Evolutionary conservation across 2,329 filamentous ascomycete species (phyloP).

Genomic region (Xylariaceae sp.): DNA sequence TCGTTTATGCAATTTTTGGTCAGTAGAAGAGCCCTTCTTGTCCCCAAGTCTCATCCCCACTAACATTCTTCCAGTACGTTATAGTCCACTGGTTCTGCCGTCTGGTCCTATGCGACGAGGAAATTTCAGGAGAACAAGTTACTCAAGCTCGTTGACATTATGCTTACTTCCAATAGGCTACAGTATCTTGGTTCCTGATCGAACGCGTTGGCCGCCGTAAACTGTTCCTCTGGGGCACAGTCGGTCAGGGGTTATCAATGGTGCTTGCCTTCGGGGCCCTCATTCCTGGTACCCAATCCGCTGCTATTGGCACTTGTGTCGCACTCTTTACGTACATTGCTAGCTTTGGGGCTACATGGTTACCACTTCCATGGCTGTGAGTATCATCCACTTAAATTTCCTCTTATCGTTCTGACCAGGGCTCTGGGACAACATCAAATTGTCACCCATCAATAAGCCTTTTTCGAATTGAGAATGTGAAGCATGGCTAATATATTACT

Average conservation of each 20-base stretch:
- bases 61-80: slow-evolving; percentile 25
- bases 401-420: neutral
- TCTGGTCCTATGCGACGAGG: neutral
- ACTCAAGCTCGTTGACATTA: neutral
- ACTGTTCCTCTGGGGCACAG: slow-evolving; percentile 52
- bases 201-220: slow-evolving; percentile 55
- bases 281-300: slow-evolving; percentile 66
- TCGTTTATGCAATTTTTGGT: slow-evolving; percentile 66
- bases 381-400: neutral
- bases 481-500: neutral
- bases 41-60: neutral
- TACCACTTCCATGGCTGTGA: slow-evolving; percentile 66
- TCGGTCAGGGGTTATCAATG: slow-evolving; percentile 61
- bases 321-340: slow-evolving; percentile 74
- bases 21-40: neutral
- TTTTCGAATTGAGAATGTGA: neutral
- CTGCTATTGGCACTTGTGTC: slow-evolving; percentile 72
- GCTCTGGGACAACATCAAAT: neutral
- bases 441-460: neutral
- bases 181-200: slow-evolving; percentile 60
- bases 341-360: slow-evolving; percentile 70
- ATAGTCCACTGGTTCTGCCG: neutral
- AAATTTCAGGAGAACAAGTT: neutral
- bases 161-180: slow-evolving; percentile 43
- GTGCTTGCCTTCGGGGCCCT: slow-evolving; percentile 68